Base-by-base conservation (phyloP, 768 basidiomycete genomes). In the Boletus bicolor region DNA sequence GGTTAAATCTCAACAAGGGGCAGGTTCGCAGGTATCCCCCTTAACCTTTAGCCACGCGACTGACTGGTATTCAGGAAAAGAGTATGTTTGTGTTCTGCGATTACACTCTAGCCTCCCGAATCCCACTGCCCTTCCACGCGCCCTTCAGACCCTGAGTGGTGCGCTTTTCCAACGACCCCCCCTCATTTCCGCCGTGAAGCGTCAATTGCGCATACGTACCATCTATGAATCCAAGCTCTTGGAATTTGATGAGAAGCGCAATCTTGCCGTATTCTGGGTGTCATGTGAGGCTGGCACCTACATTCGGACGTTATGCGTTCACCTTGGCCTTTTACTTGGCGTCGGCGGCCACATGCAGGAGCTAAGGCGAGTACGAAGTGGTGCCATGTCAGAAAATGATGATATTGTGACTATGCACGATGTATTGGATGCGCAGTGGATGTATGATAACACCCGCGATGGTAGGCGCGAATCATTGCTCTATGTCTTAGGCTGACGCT, bases 271-370 rank as follows among this genome's bases (percentile, higher is more conserved):
- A 19, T 99, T 98, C 78, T 96, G 93, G 93, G 97, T 98, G 24
- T 93, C 91, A 21, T 99, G 97, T 71, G 97, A 99, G 72, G 97
- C 97, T 37, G 97, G 97, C 56, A 92, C 90, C n/a, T 91, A 91
- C 61, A 91, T 91, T 63, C 89, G 97, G 70, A 99, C 97, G 1
- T 81, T 99, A 44, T 99, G 97, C 71, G 97, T 99, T 14, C 97
- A 99, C 74, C 77, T 99, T 51, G 97, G 97, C 55, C 79, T 99
- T 49, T 58, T 99, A 41, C 78, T 98, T 37, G 97, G 97, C 58
- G 96, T 98, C 30, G 97, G 97, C 24, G 97, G 95, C n/a, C 97
- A 99, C 73, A 99, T 99, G 97, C 96, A 99, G 76, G 97, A 99
- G 72, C 81, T 99, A 55, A 82, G 97, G 64, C 79, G 97, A 64